Base-by-base conservation (phyloP, 2,329 filamentous ascomycete genomes). In the Bisporella sp. region DNA sequence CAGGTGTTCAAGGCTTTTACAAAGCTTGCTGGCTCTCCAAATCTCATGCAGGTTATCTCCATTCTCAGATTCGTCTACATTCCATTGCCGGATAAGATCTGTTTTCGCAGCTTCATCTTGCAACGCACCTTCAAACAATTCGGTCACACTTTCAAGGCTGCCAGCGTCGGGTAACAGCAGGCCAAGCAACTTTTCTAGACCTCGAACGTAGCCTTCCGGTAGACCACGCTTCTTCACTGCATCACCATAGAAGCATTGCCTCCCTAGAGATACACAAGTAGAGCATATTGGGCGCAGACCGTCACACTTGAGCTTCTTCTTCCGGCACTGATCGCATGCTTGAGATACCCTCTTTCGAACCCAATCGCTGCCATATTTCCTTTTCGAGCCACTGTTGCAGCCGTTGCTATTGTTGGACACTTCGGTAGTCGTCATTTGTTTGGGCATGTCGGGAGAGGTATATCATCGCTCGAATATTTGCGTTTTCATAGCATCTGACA, bases 211-310 rank as follows among this genome's bases (percentile, higher is more conserved):
- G n/a, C 86, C 86, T 29, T 45, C 42, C 8, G 85, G 85, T 11
- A 90, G 81, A 8, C 86, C 86, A 55, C 86, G 75, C 64, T 89
- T 88, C 67, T 87, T 88, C 6, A 82, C 79, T 41, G 79, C 80
- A 49, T 82, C 76, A 51, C 83, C 79, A 64, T 89, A 90, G 78
- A 74, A 71, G 59, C 78, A 81, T 12, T 67, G 59, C 50, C 75
- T 67, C 35, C 69, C 70, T 28, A 74, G 71, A 5, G 70, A 65
- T 32, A 68, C 69, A 62, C 78, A 81, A 3, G 75, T 78, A 6
- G 82, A 81, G 65, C 86, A 90, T 33, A 72, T 64, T 45, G 85
- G 74, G 47, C 75, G 77, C 32, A 71, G 62, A 13, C 78, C 78
- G 55, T 81, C 76, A 60, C 78, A 81, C 58, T 78, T 80, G 62